A percentile compares a stretch with the other conserved stretches of the same genome.
Conservation (phyloP, 2,329 filamentous ascomycete genomes). For the Pleurostoma richardsiae region DNA sequence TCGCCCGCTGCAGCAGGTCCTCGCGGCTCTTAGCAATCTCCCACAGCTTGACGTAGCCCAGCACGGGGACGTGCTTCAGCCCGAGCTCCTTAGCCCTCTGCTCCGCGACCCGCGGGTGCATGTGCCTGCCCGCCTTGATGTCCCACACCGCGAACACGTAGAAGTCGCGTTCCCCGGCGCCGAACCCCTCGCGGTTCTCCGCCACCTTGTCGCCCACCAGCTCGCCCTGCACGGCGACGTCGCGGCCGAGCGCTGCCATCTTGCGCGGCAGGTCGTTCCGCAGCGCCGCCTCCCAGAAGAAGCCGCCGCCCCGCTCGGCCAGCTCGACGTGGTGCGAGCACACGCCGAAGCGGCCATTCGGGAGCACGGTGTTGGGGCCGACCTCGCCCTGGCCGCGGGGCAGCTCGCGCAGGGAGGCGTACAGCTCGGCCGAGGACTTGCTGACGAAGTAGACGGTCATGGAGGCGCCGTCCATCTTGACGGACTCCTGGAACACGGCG, state of each 20-base stretch:
- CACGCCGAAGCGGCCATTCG: slow-evolving; percentile 22
- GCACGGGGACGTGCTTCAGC: slow-evolving; percentile 25
- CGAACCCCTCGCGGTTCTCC: slow-evolving; percentile 20
- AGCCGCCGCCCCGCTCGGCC: slow-evolving; percentile 7
- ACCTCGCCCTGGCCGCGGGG: slow-evolving; percentile 4
- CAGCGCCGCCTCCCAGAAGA: slow-evolving; percentile 18
- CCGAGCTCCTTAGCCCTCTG: slow-evolving; percentile 16
- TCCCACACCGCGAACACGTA: slow-evolving; percentile 27
- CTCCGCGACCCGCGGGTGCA: slow-evolving; percentile 19
- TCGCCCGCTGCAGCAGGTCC: slow-evolving; percentile 14
- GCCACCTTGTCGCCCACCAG: slow-evolving; percentile 20
- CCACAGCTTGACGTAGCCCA: slow-evolving; percentile 14
- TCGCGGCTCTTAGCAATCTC: slow-evolving; percentile 11
- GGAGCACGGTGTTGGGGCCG: slow-evolving; percentile 10
- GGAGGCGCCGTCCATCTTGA: slow-evolving; percentile 32
- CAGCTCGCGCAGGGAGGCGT: slow-evolving; percentile 7
- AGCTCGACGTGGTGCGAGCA: slow-evolving; percentile 21
- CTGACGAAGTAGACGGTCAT: slow-evolving; percentile 31
- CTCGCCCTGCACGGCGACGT: slow-evolving; percentile 24
- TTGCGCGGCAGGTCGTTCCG: slow-evolving; percentile 13
- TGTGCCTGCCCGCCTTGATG: slow-evolving; percentile 19
- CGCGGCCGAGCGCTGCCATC: slow-evolving; percentile 11
- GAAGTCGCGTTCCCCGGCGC: slow-evolving; percentile 17
- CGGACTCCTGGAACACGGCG: slow-evolving; percentile 26
- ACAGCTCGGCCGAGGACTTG: slow-evolving; percentile 11